Evolutionary conservation across 176 grass and related monocot genomes (phyloP).

Genomic region (Cocos nucifera): DNA sequence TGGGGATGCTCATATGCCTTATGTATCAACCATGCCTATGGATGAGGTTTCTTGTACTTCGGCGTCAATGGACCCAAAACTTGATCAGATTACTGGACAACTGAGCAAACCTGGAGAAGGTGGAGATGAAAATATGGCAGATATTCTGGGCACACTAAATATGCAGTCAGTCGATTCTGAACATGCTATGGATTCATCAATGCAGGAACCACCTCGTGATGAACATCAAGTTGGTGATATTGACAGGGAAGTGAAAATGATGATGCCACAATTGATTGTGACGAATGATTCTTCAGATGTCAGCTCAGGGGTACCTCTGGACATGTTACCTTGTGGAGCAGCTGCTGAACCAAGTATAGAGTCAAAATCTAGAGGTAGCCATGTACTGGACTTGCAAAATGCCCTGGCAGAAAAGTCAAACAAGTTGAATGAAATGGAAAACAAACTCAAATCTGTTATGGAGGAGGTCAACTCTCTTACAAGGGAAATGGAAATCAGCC

Average conservation of each 20-base stretch:
- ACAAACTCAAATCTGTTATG: slow-evolving; percentile 38
- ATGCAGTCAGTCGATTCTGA: slow-evolving; percentile 36
- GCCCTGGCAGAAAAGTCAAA: slow-evolving; percentile 61
- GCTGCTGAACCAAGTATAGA: slow-evolving; percentile 33
- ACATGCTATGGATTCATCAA: slow-evolving; percentile 55
- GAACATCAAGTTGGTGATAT: slow-evolving; percentile 45
- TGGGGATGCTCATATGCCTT: slow-evolving; percentile 38
- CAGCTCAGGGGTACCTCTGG: slow-evolving; percentile 36
- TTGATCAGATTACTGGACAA: slow-evolving; percentile 25
- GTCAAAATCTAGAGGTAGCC: slow-evolving; percentile 34
- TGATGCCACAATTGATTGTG: background rate
- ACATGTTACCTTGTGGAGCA: slow-evolving; percentile 32
- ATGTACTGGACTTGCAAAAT: slow-evolving; percentile 54
- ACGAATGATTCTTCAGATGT: slow-evolving; percentile 26
- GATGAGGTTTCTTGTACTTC: slow-evolving; percentile 84
- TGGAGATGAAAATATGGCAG: slow-evolving; percentile 91
- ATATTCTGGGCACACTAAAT: slow-evolving; percentile 71
- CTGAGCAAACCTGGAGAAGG: slow-evolving; percentile 67
- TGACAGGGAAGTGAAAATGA: slow-evolving; percentile 38
- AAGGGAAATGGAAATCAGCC: slow-evolving; percentile 56
- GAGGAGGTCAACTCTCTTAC: slow-evolving; percentile 57
- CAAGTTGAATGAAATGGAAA: slow-evolving; percentile 55
- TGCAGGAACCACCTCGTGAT: slow-evolving; percentile 44
- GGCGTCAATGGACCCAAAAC: slow-evolving; percentile 27
- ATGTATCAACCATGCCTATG: slow-evolving; percentile 58